These are phyloP conservation scores for Chlamydomonas eustigma DNA, from an alignment of 139 green algal species.

Conservation along the genomic window DNA sequence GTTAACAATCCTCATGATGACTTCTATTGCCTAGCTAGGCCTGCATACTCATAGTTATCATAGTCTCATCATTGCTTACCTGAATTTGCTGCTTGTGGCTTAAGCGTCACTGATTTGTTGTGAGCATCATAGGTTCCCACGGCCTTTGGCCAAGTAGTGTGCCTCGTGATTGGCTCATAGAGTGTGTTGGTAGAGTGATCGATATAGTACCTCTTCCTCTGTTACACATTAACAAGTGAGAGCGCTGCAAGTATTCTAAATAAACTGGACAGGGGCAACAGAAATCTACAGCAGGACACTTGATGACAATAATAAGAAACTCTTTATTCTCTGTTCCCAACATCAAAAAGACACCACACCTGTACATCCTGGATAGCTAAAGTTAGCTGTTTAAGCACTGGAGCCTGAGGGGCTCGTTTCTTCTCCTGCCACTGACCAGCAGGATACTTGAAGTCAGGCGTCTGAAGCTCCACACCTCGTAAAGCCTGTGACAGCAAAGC, in stretches of 20 bases:
- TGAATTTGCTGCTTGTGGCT: not conserved
- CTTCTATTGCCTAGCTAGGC: too few relatives aligned
- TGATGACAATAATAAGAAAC: too few relatives aligned
- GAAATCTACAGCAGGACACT: too few relatives aligned
- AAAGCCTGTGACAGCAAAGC: too few relatives aligned
- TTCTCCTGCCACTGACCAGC: constrained; percentile 7
- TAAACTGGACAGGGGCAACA: too few relatives aligned
- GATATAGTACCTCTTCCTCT: constrained; percentile 27
- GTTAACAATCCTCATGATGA: too few relatives aligned
- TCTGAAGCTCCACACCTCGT: constrained; percentile 26
- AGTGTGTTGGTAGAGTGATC: constrained; percentile 19
- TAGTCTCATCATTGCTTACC: not conserved
- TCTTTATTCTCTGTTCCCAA: too few relatives aligned
- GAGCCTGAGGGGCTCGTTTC: not conserved
- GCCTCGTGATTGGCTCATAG: constrained; percentile 21
- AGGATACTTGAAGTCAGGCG: constrained; percentile 17
- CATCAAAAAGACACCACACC: too few relatives aligned
- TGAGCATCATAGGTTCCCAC: not conserved
- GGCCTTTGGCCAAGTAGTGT: constrained; percentile 10
- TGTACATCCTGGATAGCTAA: not conserved
- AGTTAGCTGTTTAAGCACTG: not conserved
- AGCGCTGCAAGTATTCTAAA: too few relatives aligned
- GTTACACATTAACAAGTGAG: too few relatives aligned
- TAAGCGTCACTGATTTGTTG: not conserved
- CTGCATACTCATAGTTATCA: too few relatives aligned